These are phyloP conservation scores for Trichophyton verrucosum DNA, from an alignment of 2,329 filamentous ascomycete genomes.

Conservation along the genomic window DNA sequence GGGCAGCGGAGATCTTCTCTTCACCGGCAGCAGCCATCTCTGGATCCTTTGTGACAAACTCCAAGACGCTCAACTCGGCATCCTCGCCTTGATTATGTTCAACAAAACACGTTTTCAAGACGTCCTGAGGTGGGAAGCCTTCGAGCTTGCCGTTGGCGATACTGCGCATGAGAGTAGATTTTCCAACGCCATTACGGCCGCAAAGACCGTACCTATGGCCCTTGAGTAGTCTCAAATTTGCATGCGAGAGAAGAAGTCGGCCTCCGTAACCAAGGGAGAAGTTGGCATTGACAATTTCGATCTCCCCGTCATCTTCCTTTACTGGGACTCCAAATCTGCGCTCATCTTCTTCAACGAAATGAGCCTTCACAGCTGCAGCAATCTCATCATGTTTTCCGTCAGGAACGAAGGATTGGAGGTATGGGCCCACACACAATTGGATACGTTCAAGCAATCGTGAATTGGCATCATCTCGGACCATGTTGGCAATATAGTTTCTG, in stretches of 20 bases:
- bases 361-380: conserved; percentile 59
- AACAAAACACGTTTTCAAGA: conserved; percentile 91
- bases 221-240: conserved; percentile 85
- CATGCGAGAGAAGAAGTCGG: conserved; percentile 92
- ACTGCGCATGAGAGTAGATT: conserved; percentile 97
- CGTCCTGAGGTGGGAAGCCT: conserved; percentile 85
- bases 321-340: conserved; percentile 74
- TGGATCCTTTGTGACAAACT: conserved; percentile 84
- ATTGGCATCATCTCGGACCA: conserved; percentile 82
- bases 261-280: conserved; percentile 97
- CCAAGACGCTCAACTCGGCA: conserved; percentile 86
- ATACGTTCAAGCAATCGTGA: conserved; percentile 67
- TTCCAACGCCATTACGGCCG: conserved; percentile 91
- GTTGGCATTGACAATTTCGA: conserved; percentile 93
- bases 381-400: conserved; percentile 52
- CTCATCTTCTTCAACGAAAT: conserved; percentile 72
- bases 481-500: conserved; percentile 63
- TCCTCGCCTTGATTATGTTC: conserved; percentile 99
- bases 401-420: conserved; percentile 59
- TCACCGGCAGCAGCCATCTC: conserved; percentile 65
- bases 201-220: conserved; percentile 95
- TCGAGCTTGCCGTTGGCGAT: conserved; percentile 94
- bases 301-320: conserved; percentile 81
- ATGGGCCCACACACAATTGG: conserved; percentile 54
- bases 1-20: conserved; percentile 69